Evolutionary conservation across 257 asterid genomes (phyloP).

Genomic region (Fraxinus cuspidata): DNA sequence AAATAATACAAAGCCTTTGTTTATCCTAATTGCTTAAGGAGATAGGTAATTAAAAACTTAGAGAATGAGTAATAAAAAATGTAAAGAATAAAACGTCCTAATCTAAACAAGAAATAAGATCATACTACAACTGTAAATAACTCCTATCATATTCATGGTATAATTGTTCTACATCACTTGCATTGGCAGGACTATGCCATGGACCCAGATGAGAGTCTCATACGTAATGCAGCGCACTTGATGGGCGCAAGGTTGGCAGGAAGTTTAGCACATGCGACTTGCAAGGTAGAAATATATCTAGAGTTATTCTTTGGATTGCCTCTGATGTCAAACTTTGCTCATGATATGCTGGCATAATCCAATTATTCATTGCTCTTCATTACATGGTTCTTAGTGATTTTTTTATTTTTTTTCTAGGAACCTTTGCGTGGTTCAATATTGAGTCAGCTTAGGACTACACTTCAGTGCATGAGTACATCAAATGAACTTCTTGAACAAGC

Average conservation of each 20-base stretch:
- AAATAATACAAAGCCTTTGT: too few relatives aligned
- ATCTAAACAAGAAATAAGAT: too few relatives aligned
- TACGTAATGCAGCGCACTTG: slow-evolving; percentile 89
- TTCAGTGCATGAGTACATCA: slow-evolving; percentile 60
- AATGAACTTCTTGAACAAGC: slow-evolving; percentile 82
- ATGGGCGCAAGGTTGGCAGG: slow-evolving; percentile 99
- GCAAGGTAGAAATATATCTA: slow-evolving; percentile 67
- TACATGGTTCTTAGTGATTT: slow-evolving; percentile 15
- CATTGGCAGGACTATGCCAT: slow-evolving; percentile 83
- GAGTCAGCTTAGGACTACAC: slow-evolving; percentile 75
- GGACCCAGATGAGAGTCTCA: slow-evolving; percentile 94
- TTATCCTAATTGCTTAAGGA: too few relatives aligned
- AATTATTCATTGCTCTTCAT: not conserved
- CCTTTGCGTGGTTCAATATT: slow-evolving; percentile 87
- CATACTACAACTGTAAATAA: too few relatives aligned
- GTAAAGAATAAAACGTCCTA: too few relatives aligned
- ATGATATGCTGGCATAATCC: slow-evolving; percentile 1
- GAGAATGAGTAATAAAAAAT: too few relatives aligned
- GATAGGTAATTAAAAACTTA: too few relatives aligned
- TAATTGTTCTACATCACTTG: too few relatives aligned
- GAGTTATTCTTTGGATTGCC: not conserved
- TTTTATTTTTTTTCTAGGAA: slow-evolving; percentile 51
- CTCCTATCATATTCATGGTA: too few relatives aligned
- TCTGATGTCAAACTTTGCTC: not conserved
- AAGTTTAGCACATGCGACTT: slow-evolving; percentile 97